Conservation (phyloP, 177 flowering plant genomes). For the Vitis hybrid region DNA sequence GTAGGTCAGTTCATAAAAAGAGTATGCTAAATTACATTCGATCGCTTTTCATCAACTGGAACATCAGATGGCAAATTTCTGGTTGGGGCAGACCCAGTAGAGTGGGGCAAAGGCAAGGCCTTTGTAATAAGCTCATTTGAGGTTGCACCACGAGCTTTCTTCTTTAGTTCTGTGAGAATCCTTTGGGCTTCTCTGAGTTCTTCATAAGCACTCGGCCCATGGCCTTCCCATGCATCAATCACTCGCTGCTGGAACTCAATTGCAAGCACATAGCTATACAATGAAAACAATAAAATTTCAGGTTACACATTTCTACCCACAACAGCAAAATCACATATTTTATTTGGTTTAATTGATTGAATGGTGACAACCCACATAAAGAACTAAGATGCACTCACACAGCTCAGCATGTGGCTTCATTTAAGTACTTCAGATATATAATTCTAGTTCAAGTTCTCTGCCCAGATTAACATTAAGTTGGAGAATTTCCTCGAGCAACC, state of each 20-base stretch:
- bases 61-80: constrained; percentile 17
- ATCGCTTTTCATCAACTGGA: constrained; percentile 11
- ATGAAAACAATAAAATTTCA: constrained; percentile 10
- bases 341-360: not conserved
- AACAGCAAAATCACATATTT: not conserved
- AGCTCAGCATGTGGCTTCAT: not conserved
- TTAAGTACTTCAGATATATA: not conserved
- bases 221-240: constrained; percentile 74
- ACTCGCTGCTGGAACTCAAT: constrained; percentile 73
- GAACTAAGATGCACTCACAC: not conserved
- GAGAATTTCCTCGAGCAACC: not conserved
- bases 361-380: not conserved
- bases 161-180: constrained; percentile 57
- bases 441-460: not conserved
- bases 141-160: constrained; percentile 39
- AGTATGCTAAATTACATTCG: not conserved
- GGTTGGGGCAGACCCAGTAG: constrained; percentile 3
- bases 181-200: constrained; percentile 64
- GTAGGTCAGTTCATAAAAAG: not conserved
- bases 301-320: not conserved
- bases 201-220: constrained; percentile 64
- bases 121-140: constrained; percentile 21
- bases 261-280: constrained; percentile 69
- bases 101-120: constrained; percentile 45
- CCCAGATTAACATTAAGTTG: not conserved